Evolutionary conservation across 2,329 filamentous ascomycete species (phyloP), one percentile per base, ranked within the genome.

Genomic region (Fusarium papillatum): DNA sequence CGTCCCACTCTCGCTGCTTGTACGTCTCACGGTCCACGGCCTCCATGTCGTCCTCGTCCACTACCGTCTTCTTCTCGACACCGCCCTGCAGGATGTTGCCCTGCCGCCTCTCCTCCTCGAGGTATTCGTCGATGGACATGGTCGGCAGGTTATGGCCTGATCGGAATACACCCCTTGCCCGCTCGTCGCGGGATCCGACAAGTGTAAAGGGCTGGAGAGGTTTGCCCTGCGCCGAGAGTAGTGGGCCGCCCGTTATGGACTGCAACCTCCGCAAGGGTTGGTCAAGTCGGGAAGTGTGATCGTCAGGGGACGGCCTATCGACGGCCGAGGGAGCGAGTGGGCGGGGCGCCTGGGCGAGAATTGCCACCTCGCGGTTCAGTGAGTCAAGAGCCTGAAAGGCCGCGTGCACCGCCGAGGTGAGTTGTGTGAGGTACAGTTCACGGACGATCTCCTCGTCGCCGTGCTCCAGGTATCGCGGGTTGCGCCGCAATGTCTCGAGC

Each of bases 121-220:
- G 88, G 81, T 98, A 99, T 86, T 99, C 97, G 79, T 99, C 97
- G 73, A 99, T 98, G 2, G 92, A 95, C 97, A 99, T 98, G 5
- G 97, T 98, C 1, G 97, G 97, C 70, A 99, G 86, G 84, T 95
- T 98, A 83, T 99, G 97, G 10, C 97, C 95, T 0, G 95, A 92
- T 67, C 95, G 90, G 84, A 99, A 99, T 1, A 99, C 96, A 4
- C 94, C 94, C 70, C 93, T 89, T 71, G 93, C 91, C 70, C 98
- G 84, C 72, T 95, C 93, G 73, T 95, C 92, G 43, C 97, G 90
- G 76, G 89, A 93, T 70, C 93, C 93, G 7, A 97, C 88, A 26
- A 99, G 88, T 2, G 95, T 98, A 81, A 99, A 98, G 1, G 96
- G 96, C 78, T 96, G 92, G 78, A 98, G 87, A 17, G 97, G 97